Conservation (phyloP, 805 yeast species). For the Candida tibetensis region DNA sequence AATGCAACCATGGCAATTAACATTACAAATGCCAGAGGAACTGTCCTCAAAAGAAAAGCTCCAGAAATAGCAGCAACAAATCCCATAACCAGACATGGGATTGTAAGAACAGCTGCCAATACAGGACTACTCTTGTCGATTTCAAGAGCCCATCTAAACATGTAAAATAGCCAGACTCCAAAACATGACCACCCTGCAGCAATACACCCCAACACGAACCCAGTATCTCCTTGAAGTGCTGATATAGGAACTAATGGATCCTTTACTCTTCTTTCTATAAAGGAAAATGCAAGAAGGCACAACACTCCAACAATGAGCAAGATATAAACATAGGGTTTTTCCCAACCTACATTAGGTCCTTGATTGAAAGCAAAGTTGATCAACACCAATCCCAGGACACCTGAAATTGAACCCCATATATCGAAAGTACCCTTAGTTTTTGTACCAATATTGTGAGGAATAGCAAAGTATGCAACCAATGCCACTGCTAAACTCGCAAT, state of each 20-base stretch:
- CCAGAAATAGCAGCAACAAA: constrained; percentile 13
- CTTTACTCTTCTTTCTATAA: constrained; percentile 7
- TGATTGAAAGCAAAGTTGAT: constrained; percentile 20
- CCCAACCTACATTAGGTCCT: constrained; percentile 21
- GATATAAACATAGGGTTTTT: constrained; percentile 16
- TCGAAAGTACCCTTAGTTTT: constrained; percentile 20
- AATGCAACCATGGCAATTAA: constrained; percentile 12
- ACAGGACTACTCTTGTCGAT: constrained; percentile 12
- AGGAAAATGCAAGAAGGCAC: constrained; percentile 11
- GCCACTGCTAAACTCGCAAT: constrained; percentile 18
- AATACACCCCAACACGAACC: constrained; percentile 16
- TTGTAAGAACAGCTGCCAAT: constrained; percentile 15
- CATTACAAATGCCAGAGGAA: constrained; percentile 14
- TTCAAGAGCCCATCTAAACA: constrained; percentile 12
- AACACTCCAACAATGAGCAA: constrained; percentile 16
- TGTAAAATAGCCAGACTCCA: constrained; percentile 17
- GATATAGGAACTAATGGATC: constrained; percentile 15
- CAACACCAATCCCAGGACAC: constrained; percentile 15
- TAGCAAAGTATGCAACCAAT: constrained; percentile 19
- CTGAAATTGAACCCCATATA: constrained; percentile 20
- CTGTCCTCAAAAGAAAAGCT: constrained; percentile 7
- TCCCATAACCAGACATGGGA: constrained; percentile 17
- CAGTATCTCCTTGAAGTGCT: constrained; percentile 14
- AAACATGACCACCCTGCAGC: constrained; percentile 21
- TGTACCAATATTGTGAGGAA: constrained; percentile 28